Conservation (phyloP, 768 basidiomycete species). For the Cystobasidium tubakii region DNA sequence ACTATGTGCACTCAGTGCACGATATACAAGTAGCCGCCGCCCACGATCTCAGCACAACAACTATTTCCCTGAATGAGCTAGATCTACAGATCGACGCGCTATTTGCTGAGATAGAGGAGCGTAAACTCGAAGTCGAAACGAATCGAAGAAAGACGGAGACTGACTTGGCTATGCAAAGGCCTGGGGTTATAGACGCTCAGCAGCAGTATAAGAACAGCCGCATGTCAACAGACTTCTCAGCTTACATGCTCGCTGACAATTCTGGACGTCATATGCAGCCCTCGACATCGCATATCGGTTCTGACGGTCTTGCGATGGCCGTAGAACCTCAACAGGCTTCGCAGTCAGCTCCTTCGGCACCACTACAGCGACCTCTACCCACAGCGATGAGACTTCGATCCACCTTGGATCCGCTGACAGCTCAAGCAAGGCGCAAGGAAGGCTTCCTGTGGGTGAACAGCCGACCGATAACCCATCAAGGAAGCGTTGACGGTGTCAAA, state of each 20-base stretch:
- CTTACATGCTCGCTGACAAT: not conserved
- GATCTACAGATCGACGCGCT: constrained; percentile 25
- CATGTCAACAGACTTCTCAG: not conserved
- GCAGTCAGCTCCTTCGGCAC: not conserved
- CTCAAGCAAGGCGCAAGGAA: constrained; percentile 39
- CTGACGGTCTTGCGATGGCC: not conserved
- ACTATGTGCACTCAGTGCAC: constrained; percentile 30
- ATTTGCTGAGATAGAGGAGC: constrained; percentile 18
- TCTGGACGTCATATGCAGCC: not conserved
- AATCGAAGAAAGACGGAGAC: constrained; percentile 2
- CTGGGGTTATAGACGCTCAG: constrained; percentile 21
- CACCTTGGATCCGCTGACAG: not conserved
- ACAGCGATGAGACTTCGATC: not conserved
- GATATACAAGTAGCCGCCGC: constrained; percentile 25
- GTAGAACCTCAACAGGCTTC: not conserved
- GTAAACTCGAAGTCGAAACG: constrained; percentile 16
- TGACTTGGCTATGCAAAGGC: constrained; percentile 12
- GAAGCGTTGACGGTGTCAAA: constrained; percentile 35
- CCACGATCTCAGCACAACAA: constrained; percentile 2
- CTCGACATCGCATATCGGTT: not conserved
- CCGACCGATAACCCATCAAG: constrained; percentile 37
- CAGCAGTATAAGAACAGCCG: constrained; percentile 3
- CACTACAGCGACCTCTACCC: not conserved
- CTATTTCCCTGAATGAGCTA: constrained; percentile 15
- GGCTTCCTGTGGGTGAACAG: constrained; percentile 41